These are phyloP conservation scores for Chalciporus piperatus DNA, from an alignment of 768 basidiomycete genomes.

Conservation along the genomic window DNA sequence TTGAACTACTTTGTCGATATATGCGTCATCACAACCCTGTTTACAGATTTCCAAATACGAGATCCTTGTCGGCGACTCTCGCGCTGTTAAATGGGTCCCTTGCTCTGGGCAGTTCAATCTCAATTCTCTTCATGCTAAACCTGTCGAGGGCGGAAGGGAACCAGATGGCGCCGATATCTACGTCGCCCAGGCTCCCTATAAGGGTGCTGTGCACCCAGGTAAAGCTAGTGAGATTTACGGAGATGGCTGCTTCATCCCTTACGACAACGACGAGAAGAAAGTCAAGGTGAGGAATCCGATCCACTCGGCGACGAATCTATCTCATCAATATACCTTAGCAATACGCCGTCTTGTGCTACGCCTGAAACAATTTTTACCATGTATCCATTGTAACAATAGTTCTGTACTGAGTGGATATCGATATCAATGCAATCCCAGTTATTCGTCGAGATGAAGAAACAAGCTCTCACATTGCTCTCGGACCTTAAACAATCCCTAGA, in stretches of 20 bases:
- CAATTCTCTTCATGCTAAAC: slow-evolving; percentile 40
- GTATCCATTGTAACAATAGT: slow-evolving; percentile 8
- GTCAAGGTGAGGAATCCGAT: slow-evolving; percentile 39
- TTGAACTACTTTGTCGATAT: not conserved
- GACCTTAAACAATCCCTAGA: not conserved
- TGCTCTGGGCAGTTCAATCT: slow-evolving; percentile 45
- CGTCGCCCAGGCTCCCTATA: slow-evolving; percentile 56
- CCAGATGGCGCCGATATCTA: slow-evolving; percentile 57
- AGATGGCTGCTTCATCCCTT: slow-evolving; percentile 61
- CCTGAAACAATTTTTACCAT: slow-evolving; percentile 6
- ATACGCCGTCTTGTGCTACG: slow-evolving; percentile 43
- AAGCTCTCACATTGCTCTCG: not conserved
- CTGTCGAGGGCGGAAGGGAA: slow-evolving; percentile 70
- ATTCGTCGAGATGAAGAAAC: not conserved
- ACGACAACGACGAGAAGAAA: slow-evolving; percentile 48
- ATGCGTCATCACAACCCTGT: not conserved
- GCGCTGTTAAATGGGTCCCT: slow-evolving; percentile 57
- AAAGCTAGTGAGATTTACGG: slow-evolving; percentile 51
- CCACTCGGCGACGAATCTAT: not conserved
- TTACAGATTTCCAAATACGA: slow-evolving; percentile 61
- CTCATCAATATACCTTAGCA: slow-evolving; percentile 25
- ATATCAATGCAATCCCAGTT: not conserved
- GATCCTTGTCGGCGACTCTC: slow-evolving; percentile 63
- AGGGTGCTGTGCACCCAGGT: slow-evolving; percentile 57
- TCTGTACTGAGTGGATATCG: slow-evolving; percentile 2